Evolutionary conservation across 179 eudicot species (phyloP), one percentile per base, ranked within the genome.

Genomic region (Beta corolliflora): DNA sequence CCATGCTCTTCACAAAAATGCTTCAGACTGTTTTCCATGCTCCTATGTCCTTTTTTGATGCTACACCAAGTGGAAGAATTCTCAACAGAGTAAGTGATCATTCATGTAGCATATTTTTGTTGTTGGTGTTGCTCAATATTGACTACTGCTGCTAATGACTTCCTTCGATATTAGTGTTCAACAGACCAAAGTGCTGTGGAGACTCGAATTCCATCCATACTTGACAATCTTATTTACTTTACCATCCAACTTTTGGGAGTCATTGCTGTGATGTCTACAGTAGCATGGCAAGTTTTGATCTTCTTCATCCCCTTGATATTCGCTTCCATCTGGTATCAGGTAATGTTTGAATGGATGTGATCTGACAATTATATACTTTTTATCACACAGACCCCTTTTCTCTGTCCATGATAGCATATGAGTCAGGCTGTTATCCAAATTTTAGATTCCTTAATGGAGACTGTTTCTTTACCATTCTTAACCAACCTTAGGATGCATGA

Each of bases 41-140:
- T 31, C 77, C 80, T 3, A 77, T 82, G 84, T 77, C 72, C 3
- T 82, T 77, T 55, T 82, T 82, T 12, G 81, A 82, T 82, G 84
- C 84, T n/a, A 82, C 80, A 5, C 80, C 84, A 13, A 68, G 65
- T 71, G 84, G 84, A 77, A 69, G 84, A 77, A 77, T 82, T 19
- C 71, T 82, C 63, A 82, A 36, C 64, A 60, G 84, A 48, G 84
- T 82, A 82, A 71, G n/a, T n/a, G 29, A 46, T 60, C 60, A 54
- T 4, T 76, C 7, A 16, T 5, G 2, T 15, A 36, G 44, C 44
- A 9, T 25, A 0, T 25, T 0, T 25, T 9, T 6, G 2, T 36
- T 36, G 41, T 36, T 36, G 41, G 0, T 36, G 41, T 36, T 36
- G 41, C 41, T 36, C 41, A 36, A 36, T 36, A 36, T 36, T 50